phyloP scores from a whole-genome alignment of 306 rosid species.

The Quercus gilva region DNA sequence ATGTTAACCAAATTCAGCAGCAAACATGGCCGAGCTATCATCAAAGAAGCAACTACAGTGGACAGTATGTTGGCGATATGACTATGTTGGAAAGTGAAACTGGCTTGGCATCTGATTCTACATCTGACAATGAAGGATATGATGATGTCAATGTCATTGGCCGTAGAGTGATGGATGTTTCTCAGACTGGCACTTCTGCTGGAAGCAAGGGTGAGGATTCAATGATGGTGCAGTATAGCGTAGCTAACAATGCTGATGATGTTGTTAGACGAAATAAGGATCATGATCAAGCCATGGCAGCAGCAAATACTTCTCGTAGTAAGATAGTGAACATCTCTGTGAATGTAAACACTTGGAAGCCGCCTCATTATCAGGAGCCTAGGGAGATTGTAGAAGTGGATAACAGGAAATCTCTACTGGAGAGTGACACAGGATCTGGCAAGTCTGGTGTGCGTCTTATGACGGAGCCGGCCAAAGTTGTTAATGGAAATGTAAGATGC shows the following conservation, averaged over 20 bases:
- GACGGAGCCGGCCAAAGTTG: slow-evolving; percentile 38
- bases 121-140: slow-evolving; percentile 66
- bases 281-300: slow-evolving; percentile 45
- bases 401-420: slow-evolving; percentile 38
- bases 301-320: slow-evolving; percentile 49
- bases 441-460: slow-evolving; percentile 41
- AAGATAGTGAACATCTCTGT: slow-evolving; percentile 62
- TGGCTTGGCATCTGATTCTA: slow-evolving; percentile 58
- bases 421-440: slow-evolving; percentile 32
- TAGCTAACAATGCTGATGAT: slow-evolving; percentile 49
- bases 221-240: slow-evolving; percentile 41
- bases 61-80: slow-evolving; percentile 38
- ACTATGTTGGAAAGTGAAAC: slow-evolving; percentile 47
- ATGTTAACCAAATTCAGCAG: slow-evolving; percentile 37
- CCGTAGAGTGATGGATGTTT: slow-evolving; percentile 37
- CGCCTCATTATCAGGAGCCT: slow-evolving; percentile 54
- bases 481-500: slow-evolving; percentile 65
- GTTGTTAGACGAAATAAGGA: slow-evolving; percentile 33
- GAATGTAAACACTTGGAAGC: slow-evolving; percentile 75
- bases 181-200: slow-evolving; percentile 51
- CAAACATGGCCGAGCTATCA: slow-evolving; percentile 34
- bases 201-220: slow-evolving; percentile 50
- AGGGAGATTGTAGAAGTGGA: slow-evolving; percentile 47
- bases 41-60: slow-evolving; percentile 39
- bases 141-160: slow-evolving; percentile 44